Percentiles rank a stretch among this genome's conserved stretches.
phyloP scores from a whole-genome alignment of 768 basidiomycete genomes.

The Amanita molliuscula region DNA sequence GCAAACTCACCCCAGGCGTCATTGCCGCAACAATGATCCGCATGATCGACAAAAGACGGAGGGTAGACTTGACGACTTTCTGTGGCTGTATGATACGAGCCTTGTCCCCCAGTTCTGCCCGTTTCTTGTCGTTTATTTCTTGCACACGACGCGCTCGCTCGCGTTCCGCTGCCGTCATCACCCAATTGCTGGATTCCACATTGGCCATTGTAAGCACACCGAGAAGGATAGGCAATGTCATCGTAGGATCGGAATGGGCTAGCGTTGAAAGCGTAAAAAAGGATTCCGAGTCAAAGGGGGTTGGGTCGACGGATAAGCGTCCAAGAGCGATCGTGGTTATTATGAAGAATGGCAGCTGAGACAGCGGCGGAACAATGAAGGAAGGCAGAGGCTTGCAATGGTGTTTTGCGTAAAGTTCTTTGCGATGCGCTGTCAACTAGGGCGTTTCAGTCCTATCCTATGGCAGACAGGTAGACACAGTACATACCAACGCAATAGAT shows the following conservation, averaged over 20 bases:
- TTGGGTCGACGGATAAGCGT: slow-evolving; percentile 42
- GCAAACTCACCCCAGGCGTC: slow-evolving; percentile 55
- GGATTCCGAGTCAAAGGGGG: slow-evolving; percentile 68
- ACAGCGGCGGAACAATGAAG: slow-evolving; percentile 48
- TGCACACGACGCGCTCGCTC: slow-evolving; percentile 38
- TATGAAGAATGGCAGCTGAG: slow-evolving; percentile 68
- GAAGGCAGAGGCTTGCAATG: slow-evolving; percentile 48
- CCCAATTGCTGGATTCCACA: slow-evolving; percentile 69
- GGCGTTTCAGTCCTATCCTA: slow-evolving; percentile 2
- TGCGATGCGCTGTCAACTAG: slow-evolving; percentile 44
- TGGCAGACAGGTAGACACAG: background rate
- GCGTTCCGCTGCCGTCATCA: slow-evolving; percentile 48
- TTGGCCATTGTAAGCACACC: slow-evolving; percentile 72
- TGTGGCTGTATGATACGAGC: slow-evolving; percentile 25
- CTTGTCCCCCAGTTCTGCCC: slow-evolving; percentile 35
- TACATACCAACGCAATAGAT: slow-evolving; percentile 35
- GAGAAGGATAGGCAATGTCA: slow-evolving; percentile 55
- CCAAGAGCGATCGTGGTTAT: slow-evolving; percentile 50
- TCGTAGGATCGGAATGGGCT: slow-evolving; percentile 61
- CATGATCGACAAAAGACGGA: slow-evolving; percentile 49
- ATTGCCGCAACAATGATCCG: slow-evolving; percentile 60
- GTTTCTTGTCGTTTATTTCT: slow-evolving; percentile 35
- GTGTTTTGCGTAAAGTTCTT: slow-evolving; percentile 50
- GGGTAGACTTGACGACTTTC: slow-evolving; percentile 38
- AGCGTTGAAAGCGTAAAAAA: slow-evolving; percentile 67